Evolutionary conservation across 495 filamentous ascomycete genomes (phyloP).

Genomic region (Baudoinia panamericana): DNA sequence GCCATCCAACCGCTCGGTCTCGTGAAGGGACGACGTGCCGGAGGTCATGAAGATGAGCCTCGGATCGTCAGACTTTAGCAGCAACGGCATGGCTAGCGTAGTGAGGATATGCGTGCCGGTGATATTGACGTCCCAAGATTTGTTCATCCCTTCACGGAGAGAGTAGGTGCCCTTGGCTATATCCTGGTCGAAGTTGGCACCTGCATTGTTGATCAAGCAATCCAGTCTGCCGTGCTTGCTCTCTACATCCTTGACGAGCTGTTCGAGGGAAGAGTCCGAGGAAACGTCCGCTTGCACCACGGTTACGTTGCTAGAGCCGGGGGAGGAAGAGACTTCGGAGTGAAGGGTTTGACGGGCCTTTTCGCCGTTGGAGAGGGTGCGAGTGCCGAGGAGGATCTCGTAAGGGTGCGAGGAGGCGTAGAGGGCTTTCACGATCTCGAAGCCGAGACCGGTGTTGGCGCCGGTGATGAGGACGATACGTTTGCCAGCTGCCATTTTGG

Average conservation of each 20-base stretch:
- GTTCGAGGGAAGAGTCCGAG: conserved; percentile 27
- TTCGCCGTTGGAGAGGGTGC: conserved; percentile 25
- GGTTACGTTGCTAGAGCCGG: conserved; percentile 22
- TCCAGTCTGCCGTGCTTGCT: conserved; percentile 20
- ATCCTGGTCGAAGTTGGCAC: conserved; percentile 20
- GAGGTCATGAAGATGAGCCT: conserved; percentile 37
- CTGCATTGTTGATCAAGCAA: conserved; percentile 28
- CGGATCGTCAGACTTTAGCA: conserved; percentile 36
- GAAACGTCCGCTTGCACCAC: conserved; percentile 26
- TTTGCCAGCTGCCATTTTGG: conserved; percentile 19
- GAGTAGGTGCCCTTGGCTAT: conserved; percentile 26
- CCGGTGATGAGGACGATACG: conserved; percentile 32
- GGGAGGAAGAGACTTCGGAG: conserved; percentile 18
- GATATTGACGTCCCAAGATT: conserved; percentile 38
- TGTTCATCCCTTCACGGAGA: conserved; percentile 34
- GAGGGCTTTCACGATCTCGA: conserved; percentile 29
- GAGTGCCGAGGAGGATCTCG: conserved; percentile 27
- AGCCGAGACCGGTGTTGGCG: conserved; percentile 34
- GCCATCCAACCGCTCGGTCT: conserved; percentile 24
- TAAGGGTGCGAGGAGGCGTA: conserved; percentile 22
- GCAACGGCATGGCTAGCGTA: conserved; percentile 35
- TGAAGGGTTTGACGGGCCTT: conserved; percentile 25
- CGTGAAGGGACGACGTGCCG: conserved; percentile 36
- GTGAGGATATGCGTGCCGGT: conserved; percentile 39
- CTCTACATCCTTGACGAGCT: conserved; percentile 25